Percentiles rank a stretch among this genome's conserved stretches.
phyloP scores from a whole-genome alignment of 176 grass and related monocot species.

The Sorghum bicolor region DNA sequence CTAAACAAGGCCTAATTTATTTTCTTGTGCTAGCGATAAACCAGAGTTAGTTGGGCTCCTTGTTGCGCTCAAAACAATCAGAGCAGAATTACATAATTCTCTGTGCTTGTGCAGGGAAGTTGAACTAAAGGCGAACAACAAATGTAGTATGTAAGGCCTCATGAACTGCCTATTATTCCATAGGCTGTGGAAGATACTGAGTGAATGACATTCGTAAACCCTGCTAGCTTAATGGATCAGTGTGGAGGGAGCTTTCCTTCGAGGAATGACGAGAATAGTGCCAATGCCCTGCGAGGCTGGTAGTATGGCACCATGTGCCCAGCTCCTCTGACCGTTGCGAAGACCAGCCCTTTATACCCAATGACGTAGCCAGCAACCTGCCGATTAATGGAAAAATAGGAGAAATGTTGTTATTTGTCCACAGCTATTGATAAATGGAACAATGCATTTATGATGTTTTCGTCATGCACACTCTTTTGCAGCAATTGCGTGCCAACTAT shows the following conservation, averaged over 20 bases:
- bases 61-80: background rate
- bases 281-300: constrained; percentile 59
- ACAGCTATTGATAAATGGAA: background rate
- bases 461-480: background rate
- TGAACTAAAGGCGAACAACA: constrained; percentile 3
- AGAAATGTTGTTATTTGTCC: background rate
- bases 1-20: too few species aligned
- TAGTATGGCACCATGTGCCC: constrained; percentile 68
- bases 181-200: too few species aligned
- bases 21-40: background rate
- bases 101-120: background rate
- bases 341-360: constrained; percentile 44
- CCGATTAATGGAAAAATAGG: background rate
- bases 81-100: background rate
- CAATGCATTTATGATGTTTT: constrained; percentile 2
- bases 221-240: constrained; percentile 15
- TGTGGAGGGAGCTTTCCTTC: constrained; percentile 50
- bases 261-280: constrained; percentile 53
- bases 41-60: background rate
- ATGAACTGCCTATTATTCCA: background rate
- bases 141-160: background rate
- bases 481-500: background rate
- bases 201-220: background rate
- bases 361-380: constrained; percentile 64
- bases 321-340: constrained; percentile 56